Evolutionary conservation across 805 yeast genomes (phyloP).

Genomic region (Hanseniaspora singularis): DNA sequence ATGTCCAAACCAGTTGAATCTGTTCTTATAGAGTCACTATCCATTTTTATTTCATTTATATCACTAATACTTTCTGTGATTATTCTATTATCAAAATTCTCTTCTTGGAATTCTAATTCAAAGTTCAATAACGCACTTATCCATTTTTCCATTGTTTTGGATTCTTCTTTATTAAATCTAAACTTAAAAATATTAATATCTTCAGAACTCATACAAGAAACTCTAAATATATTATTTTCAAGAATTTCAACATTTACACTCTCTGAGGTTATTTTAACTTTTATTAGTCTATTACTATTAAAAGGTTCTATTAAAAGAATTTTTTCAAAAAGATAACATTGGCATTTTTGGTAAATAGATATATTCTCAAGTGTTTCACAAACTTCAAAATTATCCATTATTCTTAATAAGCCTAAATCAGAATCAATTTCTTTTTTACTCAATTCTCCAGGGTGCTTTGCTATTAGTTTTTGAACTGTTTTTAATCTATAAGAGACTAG

Average conservation of each 20-base stretch:
- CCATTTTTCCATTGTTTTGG: slow-evolving; percentile 32
- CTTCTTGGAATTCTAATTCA: slow-evolving; percentile 25
- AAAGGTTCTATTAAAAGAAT: slow-evolving; percentile 11
- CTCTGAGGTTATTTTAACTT: slow-evolving; percentile 17
- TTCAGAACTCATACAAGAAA: slow-evolving; percentile 20
- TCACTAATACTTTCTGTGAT: slow-evolving; percentile 19
- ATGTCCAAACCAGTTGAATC: slow-evolving; percentile 1
- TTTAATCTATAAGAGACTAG: slow-evolving; percentile 23
- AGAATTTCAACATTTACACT: slow-evolving; percentile 20
- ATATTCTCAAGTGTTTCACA: slow-evolving; percentile 21
- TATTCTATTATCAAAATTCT: slow-evolving; percentile 27
- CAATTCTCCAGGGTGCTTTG: slow-evolving; percentile 19
- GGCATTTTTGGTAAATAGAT: slow-evolving; percentile 23
- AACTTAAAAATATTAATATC: slow-evolving; percentile 18
- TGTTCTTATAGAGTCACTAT: not conserved
- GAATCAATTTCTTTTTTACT: slow-evolving; percentile 25
- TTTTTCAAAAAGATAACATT: slow-evolving; percentile 29
- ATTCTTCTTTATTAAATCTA: slow-evolving; percentile 24
- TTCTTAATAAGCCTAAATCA: slow-evolving; percentile 28
- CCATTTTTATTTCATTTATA: slow-evolving; percentile 19
- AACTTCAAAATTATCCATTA: slow-evolving; percentile 29
- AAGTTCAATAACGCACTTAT: slow-evolving; percentile 30
- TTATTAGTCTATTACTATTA: not conserved
- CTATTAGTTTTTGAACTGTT: slow-evolving; percentile 21
- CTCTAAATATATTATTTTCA: slow-evolving; percentile 18